Base-by-base conservation (phyloP, 345 rosid genomes). In the Bruguiera gymnorhiza region DNA sequence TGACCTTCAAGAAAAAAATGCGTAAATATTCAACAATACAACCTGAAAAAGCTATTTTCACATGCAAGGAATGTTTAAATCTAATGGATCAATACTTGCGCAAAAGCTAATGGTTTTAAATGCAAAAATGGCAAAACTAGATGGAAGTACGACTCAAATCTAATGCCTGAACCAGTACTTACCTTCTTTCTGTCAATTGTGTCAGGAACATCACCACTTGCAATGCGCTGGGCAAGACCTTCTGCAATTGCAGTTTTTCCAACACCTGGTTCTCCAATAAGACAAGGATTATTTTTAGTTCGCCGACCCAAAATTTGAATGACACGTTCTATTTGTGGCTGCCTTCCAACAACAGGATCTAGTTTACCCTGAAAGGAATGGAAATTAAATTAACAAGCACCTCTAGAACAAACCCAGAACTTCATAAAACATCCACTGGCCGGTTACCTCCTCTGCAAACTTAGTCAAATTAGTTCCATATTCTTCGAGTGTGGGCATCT, bases 231-330 rank as follows among this genome's bases (percentile, higher is more conserved):
- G 52, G 99, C 99, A 52, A 92, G 98, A 69, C 99, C 99, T 86
- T 92, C 99, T 1, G 99, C 99, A 78, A 96, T 96, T 68, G 99
- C 98, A 58, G 99, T 96, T 87, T 96, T 96, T 62, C 99, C 99
- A 50, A 96, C 99, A 56, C 99, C 99, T 74, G 99, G 99, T 79
- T 96, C 99, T 82, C 99, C 99, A 71, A 92, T 90, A 75, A 96
- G 98, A 75, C 99, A 96, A 0, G 99, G 98, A 50, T 96, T 96
- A 75, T 96, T 96, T 80, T 96, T 92, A 60, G 99, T 96, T 74
- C 99, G 76, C 48, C 99, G 91, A 63, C 95, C 99, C 86, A 96
- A 78, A 75, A 96, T 96, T 78, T 96, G 99, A 64, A 90, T 83
- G 32, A 96, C 99, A 52, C 99, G 85, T 77, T 96, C 98, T 27